phyloP scores from a whole-genome alignment of 768 basidiomycete species.

The Termitomyces sp. region DNA sequence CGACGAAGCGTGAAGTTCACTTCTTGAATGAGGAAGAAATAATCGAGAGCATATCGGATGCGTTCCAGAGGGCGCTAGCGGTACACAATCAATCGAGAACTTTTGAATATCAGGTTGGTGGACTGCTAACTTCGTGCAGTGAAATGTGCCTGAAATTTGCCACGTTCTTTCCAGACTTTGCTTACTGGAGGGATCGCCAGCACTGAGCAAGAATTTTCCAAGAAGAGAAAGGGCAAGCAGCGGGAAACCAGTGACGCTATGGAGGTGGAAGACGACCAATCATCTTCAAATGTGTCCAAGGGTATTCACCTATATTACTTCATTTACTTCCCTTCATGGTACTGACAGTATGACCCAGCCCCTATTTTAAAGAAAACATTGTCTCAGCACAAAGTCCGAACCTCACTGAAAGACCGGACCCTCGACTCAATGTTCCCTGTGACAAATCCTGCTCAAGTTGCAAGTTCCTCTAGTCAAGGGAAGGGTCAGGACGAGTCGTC shows the following conservation, averaged over 20 bases:
- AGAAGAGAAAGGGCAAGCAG: constrained; percentile 37
- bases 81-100: constrained; percentile 59
- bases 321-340: background rate
- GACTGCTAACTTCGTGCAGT: background rate
- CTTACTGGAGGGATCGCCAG: constrained; percentile 47
- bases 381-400: constrained; percentile 90
- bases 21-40: constrained; percentile 90
- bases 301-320: constrained; percentile 13
- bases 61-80: constrained; percentile 60
- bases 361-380: constrained; percentile 38
- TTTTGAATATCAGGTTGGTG: constrained; percentile 66
- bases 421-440: constrained; percentile 93
- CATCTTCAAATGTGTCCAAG: constrained; percentile 17
- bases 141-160: background rate
- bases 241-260: constrained; percentile 19
- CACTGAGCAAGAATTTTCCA: constrained; percentile 19
- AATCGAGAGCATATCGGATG: constrained; percentile 68
- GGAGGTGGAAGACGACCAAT: constrained; percentile 18
- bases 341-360: background rate
- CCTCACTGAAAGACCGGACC: constrained; percentile 81
- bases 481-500: constrained; percentile 13
- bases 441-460: constrained; percentile 43
- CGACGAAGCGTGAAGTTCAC: constrained; percentile 94
- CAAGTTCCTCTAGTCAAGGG: constrained; percentile 15
- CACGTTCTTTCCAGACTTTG: constrained; percentile 38